Percentiles rank a stretch among this genome's conserved stretches.
Evolutionary conservation across 2,329 filamentous ascomycete genomes (phyloP).

Genomic region (Colletotrichum liaoningense): DNA sequence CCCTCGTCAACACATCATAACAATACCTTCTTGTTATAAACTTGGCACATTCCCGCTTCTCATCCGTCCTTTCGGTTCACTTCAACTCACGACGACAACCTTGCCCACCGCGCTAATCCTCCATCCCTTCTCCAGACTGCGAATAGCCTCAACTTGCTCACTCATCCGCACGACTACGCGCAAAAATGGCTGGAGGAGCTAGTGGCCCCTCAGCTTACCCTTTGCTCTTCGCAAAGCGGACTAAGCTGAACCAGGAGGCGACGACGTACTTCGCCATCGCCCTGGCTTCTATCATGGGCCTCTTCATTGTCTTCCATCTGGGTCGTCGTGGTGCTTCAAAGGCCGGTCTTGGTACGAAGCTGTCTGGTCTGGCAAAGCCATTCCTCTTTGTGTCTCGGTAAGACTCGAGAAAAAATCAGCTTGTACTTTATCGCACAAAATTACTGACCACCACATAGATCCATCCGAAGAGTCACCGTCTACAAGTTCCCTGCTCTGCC

Average conservation of each 20-base stretch:
- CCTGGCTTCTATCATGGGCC: conserved; percentile 14
- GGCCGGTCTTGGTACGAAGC: conserved; percentile 14
- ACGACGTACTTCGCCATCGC: conserved; percentile 39
- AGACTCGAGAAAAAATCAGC: background rate
- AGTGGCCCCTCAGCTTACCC: conserved; percentile 12
- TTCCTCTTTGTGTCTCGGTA: conserved; percentile 33
- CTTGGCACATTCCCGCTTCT: conserved; percentile 4
- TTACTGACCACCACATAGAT: conserved; percentile 11
- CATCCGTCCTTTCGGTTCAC: background rate
- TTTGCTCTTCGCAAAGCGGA: conserved; percentile 31
- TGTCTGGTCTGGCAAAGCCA: conserved; percentile 8
- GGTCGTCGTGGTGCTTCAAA: conserved; percentile 26
- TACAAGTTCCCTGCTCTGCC: conserved; percentile 33
- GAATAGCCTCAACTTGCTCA: background rate
- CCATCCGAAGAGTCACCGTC: conserved; percentile 24
- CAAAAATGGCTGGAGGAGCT: conserved; percentile 19
- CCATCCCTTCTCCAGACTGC: background rate
- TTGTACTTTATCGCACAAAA: background rate
- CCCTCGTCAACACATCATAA: background rate
- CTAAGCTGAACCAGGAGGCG: conserved; percentile 40
- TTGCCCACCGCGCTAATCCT: background rate
- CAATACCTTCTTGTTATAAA: conserved; percentile 17
- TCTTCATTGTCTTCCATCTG: conserved; percentile 31
- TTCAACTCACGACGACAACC: background rate
- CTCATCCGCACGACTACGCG: background rate